Evolutionary conservation across 805 yeast genomes (phyloP), one percentile per base, ranked within the genome.

Genomic region (Yamadazyma philogaea): DNA sequence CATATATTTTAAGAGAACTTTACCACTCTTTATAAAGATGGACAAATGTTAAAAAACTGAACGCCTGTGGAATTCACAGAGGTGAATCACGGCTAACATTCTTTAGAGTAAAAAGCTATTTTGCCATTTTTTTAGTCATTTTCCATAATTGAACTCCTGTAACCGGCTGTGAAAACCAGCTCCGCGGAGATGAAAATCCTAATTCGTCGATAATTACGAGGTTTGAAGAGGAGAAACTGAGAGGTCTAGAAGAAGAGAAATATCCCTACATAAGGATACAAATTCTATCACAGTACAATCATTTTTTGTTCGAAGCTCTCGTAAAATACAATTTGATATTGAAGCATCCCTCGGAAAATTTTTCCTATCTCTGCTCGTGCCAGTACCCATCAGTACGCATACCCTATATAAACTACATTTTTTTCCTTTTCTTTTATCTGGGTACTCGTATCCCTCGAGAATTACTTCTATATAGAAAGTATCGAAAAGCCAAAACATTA

Each of bases 261-360:
- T 7, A 11, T n/a, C 10, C 3, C 28, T 24, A 24, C 10, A 24
- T 24, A 7, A n/a, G 10, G 8, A 3, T 24, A 4, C 3, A 24
- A 24, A 11, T 24, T 24, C 12, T 24, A 11, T 11, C 28, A 11
- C 10, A 4, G 10, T 11, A 24, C 12, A 7, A n/a, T n/a, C 12
- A 24, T 3, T 24, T 4, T 11, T 11, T 24, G 28, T 11, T 24
- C n/a, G 10, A 24, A 24, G 12, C n/a, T 11, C 8, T 5, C 10
- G 12, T 11, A n/a, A 24, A 24, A 24, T 7, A 10, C 4, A 30
- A 14, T 16, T 14, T 6, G 18, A 3, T 4, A 18, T 16, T n/a
- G 11, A 4, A 30, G 18, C 15, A 26, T 22, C 28, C 45, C 45
- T 36, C 45, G 45, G 45, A 37, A 42, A 42, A 20, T 30, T 42